Evolutionary conservation across 2,329 filamentous ascomycete genomes (phyloP), one percentile per base, ranked within the genome.

Genomic region (Hypoxylon rubiginosum): DNA sequence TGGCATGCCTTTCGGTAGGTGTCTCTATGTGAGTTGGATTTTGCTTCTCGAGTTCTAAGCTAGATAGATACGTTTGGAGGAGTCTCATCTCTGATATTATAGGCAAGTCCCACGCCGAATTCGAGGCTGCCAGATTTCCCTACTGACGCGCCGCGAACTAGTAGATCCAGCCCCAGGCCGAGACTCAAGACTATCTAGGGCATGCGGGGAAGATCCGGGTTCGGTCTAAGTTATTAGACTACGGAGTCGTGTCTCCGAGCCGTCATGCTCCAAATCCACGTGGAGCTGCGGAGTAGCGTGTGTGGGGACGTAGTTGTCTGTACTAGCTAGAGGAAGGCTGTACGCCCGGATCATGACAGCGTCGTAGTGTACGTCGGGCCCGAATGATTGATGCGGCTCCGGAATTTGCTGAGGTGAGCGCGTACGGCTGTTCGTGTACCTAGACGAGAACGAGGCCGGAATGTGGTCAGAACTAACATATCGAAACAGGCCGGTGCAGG

Each of bases 1-100:
- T 67, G 63, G n/a, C 15, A 15, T 39, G 39, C 13, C 49, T 54
- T 11, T 58, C 48, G 24, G 21, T 58, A 10, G 55, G 45, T n/a
- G 46, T 46, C 46, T 58, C 60, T 11, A 19, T 8, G 28, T 39
- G 41, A 36, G 36, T 36, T 21, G 41, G 19, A 17, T 30, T 26
- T 9, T 58, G 60, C 28, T 63, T 63, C n/a, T 58, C 54, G 8
- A 58, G 46, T 17, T 13, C 9, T 9, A 9, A 21, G n/a, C 43
- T 46, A 24, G 45, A 13, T 48, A 28, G 26, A 28, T 36, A 11
- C 15, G 3, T 3, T 11, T 36, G 34, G 9, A 36, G 34, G 34
- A 36, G 34, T 36, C 34, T 17, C n/a, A 28, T 32, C 34, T 8
- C 41, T 7, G 43, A 17, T 49, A 28, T 58, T 58, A 58, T 39